Evolutionary conservation across 75 land plant genomes (phyloP), one percentile per base, ranked within the genome.

Genomic region (Sequoiadendron giganteum): DNA sequence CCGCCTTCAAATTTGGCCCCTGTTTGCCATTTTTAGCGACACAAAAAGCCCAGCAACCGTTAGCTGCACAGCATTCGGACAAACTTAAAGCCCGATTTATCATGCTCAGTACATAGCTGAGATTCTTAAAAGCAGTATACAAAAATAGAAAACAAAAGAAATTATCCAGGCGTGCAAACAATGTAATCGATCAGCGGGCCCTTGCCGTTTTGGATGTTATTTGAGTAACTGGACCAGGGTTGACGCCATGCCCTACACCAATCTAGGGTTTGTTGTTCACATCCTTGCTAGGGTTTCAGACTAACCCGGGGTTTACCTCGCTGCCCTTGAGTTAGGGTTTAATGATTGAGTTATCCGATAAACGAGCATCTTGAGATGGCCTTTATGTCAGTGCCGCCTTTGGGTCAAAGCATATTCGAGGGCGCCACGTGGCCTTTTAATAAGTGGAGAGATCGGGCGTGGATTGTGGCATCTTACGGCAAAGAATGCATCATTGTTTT

Each of bases 341-440:
- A 82, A 45, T 82, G 47, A 82, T 45, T 82, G 84, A 21, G 49
- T 28, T 10, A 82, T 45, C 84, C 5, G 84, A 82, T 82, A 82
- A 45, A 82, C 14, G 84, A 82, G 84, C 84, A 82, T 82, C 84
- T 82, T 45, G 11, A 13, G 13, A 13, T 47, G 18, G 54, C 30
- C 9, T 65, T 82, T 82, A 11, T 82, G 48, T 82, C 32, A 47
- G 49, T 47, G 52, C 32, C 34, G 84, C 15, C 2, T 52, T 52
- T 13, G 48, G 48, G 84, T 82, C 84, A 82, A 52, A 13, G 21
- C 42, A n/a, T 45, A 11, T 82, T 45, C 28, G 1, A 28, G 3
- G 0, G 54, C 34, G 48, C 52, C 84, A 82, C 84, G 84, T 82
- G 84, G 84, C 54, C 49, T n/a, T 18, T 82, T 42, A 3, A 19